phyloP scores from a whole-genome alignment of 352 stramenopile genomes.

The Phytopythium ostracodes region DNA sequence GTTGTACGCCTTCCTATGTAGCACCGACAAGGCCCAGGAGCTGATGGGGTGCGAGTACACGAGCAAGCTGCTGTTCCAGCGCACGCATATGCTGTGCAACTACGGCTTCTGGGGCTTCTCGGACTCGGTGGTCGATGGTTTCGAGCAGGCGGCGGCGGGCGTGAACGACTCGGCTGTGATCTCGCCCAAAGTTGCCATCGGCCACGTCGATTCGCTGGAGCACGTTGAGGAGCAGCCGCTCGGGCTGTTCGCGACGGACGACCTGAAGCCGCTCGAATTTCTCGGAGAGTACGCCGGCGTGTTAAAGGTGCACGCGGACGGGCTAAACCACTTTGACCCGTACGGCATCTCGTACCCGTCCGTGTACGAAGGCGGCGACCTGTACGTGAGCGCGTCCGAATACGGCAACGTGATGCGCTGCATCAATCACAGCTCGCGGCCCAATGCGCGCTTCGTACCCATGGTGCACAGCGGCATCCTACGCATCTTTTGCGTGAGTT shows the following conservation, averaged over 20 bases:
- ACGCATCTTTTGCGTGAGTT: conserved; percentile 74
- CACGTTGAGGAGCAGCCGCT: conserved; percentile 45
- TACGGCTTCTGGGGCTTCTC: conserved; percentile 79
- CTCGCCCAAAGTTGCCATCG: conserved; percentile 46
- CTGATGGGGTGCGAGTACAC: conserved; percentile 76
- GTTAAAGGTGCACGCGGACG: conserved; percentile 40
- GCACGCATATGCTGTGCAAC: conserved; percentile 60
- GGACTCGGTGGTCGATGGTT: conserved; percentile 42
- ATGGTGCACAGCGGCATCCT: conserved; percentile 67
- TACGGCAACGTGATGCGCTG: conserved; percentile 77
- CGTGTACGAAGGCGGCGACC: conserved; percentile 53
- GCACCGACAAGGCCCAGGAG: conserved; percentile 38
- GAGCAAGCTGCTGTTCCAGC: conserved; percentile 68
- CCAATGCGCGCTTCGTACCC: conserved; percentile 60
- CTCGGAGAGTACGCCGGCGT: conserved; percentile 71
- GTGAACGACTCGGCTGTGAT: conserved; percentile 22
- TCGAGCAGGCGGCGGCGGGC: conserved; percentile 31
- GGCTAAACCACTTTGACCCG: conserved; percentile 41
- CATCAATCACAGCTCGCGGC: conserved; percentile 65
- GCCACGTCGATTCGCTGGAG: conserved; percentile 44
- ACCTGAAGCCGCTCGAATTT: conserved; percentile 38
- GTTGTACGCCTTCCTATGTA: conserved; percentile 2
- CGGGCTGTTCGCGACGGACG: conserved; percentile 55
- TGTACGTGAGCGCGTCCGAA: conserved; percentile 66
- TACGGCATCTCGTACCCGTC: conserved; percentile 75